A percentile compares a stretch with the other conserved stretches of the same genome.
Conservation (phyloP, 352 stramenopile species). For the Phytophthora pini region DNA sequence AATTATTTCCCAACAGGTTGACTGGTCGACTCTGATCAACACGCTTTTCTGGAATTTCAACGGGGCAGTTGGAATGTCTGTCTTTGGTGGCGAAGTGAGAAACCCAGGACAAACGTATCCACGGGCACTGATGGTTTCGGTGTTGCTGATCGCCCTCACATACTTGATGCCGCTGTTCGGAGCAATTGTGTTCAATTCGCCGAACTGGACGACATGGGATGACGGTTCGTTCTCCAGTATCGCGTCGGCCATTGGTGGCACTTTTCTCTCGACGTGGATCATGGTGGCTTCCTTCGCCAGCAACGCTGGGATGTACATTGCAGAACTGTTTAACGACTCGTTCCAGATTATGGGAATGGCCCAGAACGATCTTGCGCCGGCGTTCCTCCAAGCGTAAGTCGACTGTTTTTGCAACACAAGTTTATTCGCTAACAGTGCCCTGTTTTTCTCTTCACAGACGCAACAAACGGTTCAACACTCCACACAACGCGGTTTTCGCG, state of each 20-base stretch:
- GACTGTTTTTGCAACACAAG: not conserved
- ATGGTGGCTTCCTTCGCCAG: slow-evolving; percentile 90
- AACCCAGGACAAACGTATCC: slow-evolving; percentile 85
- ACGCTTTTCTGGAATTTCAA: slow-evolving; percentile 98
- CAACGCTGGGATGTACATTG: slow-evolving; percentile 93
- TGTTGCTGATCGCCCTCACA: slow-evolving; percentile 82
- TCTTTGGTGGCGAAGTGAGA: slow-evolving; percentile 90
- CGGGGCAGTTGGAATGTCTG: slow-evolving; percentile 88
- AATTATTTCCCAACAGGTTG: slow-evolving; percentile 6
- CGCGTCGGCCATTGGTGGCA: slow-evolving; percentile 80
- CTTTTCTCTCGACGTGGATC: slow-evolving; percentile 91
- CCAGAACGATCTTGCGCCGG: slow-evolving; percentile 86
- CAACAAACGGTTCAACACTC: slow-evolving; percentile 63
- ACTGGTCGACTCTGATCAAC: slow-evolving; percentile 88
- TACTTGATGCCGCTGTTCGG: slow-evolving; percentile 92
- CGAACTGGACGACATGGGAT: slow-evolving; percentile 85
- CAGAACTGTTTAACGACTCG: slow-evolving; percentile 92
- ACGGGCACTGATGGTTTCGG: slow-evolving; percentile 77
- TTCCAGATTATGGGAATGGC: slow-evolving; percentile 89
- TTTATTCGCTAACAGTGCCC: slow-evolving; percentile 3
- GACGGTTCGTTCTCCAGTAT: slow-evolving; percentile 93
- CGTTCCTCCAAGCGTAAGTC: slow-evolving; percentile 80
- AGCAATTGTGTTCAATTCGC: slow-evolving; percentile 69
- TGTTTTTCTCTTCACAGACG: slow-evolving; percentile 30
- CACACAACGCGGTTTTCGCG: slow-evolving; percentile 51